A percentile compares a stretch with the other conserved stretches of the same genome.
Conservation (phyloP, 2,329 filamentous ascomycete genomes). For the Hymenoscyphus fructigenus region DNA sequence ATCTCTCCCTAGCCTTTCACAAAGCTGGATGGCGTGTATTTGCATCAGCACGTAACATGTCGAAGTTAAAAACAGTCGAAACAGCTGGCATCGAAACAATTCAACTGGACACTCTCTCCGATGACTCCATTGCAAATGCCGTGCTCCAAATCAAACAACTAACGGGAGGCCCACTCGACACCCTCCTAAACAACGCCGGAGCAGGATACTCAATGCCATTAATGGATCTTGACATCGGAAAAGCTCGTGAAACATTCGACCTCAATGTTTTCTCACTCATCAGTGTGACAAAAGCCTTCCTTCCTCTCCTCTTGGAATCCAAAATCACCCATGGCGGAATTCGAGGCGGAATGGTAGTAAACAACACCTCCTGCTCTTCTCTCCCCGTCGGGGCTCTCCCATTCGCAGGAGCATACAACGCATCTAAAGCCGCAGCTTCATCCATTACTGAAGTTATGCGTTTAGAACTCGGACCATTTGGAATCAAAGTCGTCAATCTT, state of each 20-base stretch:
- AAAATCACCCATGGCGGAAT: constrained; percentile 12
- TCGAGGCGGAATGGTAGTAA: constrained; percentile 40
- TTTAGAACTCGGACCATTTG: constrained; percentile 24
- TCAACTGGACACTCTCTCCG: constrained; percentile 41
- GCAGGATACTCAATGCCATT: constrained; percentile 37
- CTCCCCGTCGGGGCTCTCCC: constrained; percentile 10
- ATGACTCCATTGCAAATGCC: constrained; percentile 36
- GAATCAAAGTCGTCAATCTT: constrained; percentile 26
- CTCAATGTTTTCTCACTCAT: constrained; percentile 36
- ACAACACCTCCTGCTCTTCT: constrained; percentile 41
- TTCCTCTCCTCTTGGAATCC: constrained; percentile 35
- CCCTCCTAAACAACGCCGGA: constrained; percentile 47
- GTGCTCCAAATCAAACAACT: constrained; percentile 31
- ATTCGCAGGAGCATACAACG: constrained; percentile 24
- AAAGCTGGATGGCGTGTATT: constrained; percentile 39
- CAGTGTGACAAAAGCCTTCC: constrained; percentile 37
- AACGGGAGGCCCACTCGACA: constrained; percentile 31
- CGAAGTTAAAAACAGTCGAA: constrained; percentile 35
- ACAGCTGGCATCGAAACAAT: constrained; percentile 37
- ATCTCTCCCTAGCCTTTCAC: constrained; percentile 41
- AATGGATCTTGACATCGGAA: constrained; percentile 33
- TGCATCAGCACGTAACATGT: constrained; percentile 40
- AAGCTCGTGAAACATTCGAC: constrained; percentile 36
- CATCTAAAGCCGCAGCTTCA: constrained; percentile 24
- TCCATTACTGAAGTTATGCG: constrained; percentile 23